Percentiles rank a stretch among this genome's conserved stretches.
phyloP scores from a whole-genome alignment of 1,139 yeast species.

The Yamadazyma diddensiae region DNA sequence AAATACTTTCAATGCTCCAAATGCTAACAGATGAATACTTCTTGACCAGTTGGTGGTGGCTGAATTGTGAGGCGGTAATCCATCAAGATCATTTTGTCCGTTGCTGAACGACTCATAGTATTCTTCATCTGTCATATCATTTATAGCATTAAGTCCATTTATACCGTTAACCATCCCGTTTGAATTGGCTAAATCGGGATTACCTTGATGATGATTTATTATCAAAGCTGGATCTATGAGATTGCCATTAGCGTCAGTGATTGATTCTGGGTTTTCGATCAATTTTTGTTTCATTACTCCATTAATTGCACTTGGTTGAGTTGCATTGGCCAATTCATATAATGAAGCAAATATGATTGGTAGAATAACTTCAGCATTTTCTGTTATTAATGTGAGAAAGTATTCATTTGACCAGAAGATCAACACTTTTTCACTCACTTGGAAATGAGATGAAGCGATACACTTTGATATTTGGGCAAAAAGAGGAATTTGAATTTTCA shows the following conservation, averaged over 20 bases:
- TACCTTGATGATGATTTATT: slow-evolving; percentile 9
- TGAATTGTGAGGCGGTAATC: slow-evolving; percentile 42
- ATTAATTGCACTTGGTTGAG: slow-evolving; percentile 49
- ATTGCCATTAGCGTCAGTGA: slow-evolving; percentile 48
- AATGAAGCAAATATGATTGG: slow-evolving; percentile 91
- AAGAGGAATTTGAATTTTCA: slow-evolving; percentile 87
- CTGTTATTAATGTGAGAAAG: slow-evolving; percentile 85
- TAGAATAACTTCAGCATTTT: slow-evolving; percentile 84
- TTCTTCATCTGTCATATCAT: slow-evolving; percentile 44
- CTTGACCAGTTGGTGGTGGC: slow-evolving; percentile 76
- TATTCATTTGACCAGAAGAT: slow-evolving; percentile 96
- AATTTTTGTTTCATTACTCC: slow-evolving; percentile 46
- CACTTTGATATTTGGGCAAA: slow-evolving; percentile 94
- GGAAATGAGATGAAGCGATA: slow-evolving; percentile 94
- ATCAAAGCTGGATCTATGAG: slow-evolving; percentile 41
- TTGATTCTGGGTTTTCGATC: slow-evolving; percentile 37
- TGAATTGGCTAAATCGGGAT: slow-evolving; percentile 3
- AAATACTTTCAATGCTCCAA: slow-evolving; percentile 85
- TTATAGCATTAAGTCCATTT: slow-evolving; percentile 24
- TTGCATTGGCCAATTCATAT: slow-evolving; percentile 69
- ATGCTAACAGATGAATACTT: slow-evolving; percentile 87
- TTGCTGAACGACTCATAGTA: slow-evolving; percentile 44
- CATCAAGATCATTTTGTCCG: slow-evolving; percentile 32
- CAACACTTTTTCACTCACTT: slow-evolving; percentile 92
- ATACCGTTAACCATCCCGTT: slow-evolving; percentile 8